These are phyloP conservation scores for Micromonas pusilla DNA, from an alignment of 139 green algal genomes.

Conservation along the genomic window DNA sequence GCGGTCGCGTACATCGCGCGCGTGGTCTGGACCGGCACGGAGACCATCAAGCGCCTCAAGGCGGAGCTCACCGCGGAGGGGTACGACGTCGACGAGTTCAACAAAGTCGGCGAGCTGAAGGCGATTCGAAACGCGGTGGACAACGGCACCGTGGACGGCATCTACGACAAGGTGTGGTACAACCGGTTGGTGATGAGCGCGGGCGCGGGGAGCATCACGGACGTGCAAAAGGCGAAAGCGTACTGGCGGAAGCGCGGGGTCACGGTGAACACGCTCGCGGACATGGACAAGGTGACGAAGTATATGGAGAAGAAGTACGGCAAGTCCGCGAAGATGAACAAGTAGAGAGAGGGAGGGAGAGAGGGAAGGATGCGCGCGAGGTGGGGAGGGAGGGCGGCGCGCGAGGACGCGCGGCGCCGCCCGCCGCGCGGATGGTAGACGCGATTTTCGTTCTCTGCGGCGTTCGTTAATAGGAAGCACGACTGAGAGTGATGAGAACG, in stretches of 20 bases:
- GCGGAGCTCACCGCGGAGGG: not conserved
- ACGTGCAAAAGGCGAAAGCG: not conserved
- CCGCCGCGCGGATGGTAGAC: no score
- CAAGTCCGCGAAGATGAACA: not conserved
- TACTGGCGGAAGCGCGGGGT: constrained; percentile 1
- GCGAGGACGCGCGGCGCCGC: no score
- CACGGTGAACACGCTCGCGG: not conserved
- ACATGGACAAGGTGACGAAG: not conserved
- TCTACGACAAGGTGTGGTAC: constrained; percentile 20
- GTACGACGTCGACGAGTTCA: not conserved
- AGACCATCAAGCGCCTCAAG: not conserved
- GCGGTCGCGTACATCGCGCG: not conserved
- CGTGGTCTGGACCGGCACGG: not conserved
- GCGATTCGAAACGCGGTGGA: constrained; percentile 10
- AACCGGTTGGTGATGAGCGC: not conserved
- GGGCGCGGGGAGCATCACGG: not conserved
- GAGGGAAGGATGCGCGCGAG: no score
- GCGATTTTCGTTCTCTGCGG: no score
- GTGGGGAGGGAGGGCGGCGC: no score
- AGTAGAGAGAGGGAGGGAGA: not conserved
- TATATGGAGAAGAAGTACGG: constrained; percentile 24
- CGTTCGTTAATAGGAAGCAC: no score
- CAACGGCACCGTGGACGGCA: not conserved
- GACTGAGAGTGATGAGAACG: no score
- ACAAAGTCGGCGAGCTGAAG: constrained; percentile 13